phyloP scores from a whole-genome alignment of 495 filamentous ascomycete genomes.

The Penicillium lividum region DNA sequence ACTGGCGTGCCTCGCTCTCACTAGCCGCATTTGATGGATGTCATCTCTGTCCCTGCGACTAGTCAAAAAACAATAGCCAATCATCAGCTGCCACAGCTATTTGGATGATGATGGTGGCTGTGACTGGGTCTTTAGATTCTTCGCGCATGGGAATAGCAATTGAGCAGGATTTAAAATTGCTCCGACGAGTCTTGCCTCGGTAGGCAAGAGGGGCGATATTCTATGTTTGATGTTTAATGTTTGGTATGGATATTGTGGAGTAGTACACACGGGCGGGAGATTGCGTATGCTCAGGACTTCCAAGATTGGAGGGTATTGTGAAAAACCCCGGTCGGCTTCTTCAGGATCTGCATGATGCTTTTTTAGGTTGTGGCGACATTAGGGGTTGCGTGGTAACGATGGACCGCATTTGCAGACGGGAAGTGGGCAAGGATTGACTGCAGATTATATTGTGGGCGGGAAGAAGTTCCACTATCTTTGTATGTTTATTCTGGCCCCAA shows the following conservation, averaged over 20 bases:
- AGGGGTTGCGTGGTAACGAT: neutral
- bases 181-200: slow-evolving; percentile 13
- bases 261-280: too few species aligned
- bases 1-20: neutral
- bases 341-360: neutral
- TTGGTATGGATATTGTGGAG: too few species aligned
- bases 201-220: neutral
- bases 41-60: neutral
- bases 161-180: neutral
- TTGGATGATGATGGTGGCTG: neutral
- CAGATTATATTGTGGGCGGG: neutral
- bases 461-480: neutral
- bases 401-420: neutral
- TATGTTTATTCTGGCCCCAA: too few species aligned
- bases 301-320: neutral
- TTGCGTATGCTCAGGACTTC: too few species aligned
- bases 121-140: neutral
- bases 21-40: neutral
- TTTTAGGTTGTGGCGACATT: neutral
- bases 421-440: neutral
- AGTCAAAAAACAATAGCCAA: neutral
- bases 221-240: neutral
- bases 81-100: neutral
- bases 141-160: neutral
- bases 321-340: neutral